Evolutionary conservation across 495 filamentous ascomycete genomes (phyloP).

Genomic region (Glonium stellatum): DNA sequence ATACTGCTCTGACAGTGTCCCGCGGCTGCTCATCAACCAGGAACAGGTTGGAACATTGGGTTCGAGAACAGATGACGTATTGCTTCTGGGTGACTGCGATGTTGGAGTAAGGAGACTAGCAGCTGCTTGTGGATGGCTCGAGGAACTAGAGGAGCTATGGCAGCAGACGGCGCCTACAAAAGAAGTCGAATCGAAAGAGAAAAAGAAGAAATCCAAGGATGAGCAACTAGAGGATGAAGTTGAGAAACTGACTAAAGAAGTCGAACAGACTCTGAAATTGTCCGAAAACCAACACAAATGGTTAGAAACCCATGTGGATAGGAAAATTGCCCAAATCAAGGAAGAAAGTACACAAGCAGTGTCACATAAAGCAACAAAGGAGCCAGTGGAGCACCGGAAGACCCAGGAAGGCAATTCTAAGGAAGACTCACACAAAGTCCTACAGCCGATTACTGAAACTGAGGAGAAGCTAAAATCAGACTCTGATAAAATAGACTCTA

Average conservation of each 20-base stretch:
- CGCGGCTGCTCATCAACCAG: conserved; percentile 80
- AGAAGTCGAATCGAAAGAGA: conserved; percentile 4
- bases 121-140: conserved; percentile 72
- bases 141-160: conserved; percentile 74
- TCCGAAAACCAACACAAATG: conserved; percentile 25
- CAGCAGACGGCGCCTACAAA: conserved; percentile 43
- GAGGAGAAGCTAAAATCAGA: background rate
- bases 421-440: background rate
- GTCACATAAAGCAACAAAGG: background rate
- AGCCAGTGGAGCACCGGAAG: background rate
- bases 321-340: conserved; percentile 8
- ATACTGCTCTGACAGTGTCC: conserved; percentile 52
- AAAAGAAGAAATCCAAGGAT: conserved; percentile 29
- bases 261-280: conserved; percentile 36
- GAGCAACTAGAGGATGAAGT: conserved; percentile 38
- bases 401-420: background rate
- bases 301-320: conserved; percentile 18
- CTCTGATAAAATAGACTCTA: background rate
- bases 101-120: conserved; percentile 76
- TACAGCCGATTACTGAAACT: background rate
- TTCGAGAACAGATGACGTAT: conserved; percentile 65
- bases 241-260: conserved; percentile 36
- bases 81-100: conserved; percentile 73
- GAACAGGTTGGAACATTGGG: conserved; percentile 80
- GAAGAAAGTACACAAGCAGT: background rate